A percentile compares a stretch with the other conserved stretches of the same genome.
phyloP scores from a whole-genome alignment of 768 basidiomycete species.

The Polyporus arcularius region DNA sequence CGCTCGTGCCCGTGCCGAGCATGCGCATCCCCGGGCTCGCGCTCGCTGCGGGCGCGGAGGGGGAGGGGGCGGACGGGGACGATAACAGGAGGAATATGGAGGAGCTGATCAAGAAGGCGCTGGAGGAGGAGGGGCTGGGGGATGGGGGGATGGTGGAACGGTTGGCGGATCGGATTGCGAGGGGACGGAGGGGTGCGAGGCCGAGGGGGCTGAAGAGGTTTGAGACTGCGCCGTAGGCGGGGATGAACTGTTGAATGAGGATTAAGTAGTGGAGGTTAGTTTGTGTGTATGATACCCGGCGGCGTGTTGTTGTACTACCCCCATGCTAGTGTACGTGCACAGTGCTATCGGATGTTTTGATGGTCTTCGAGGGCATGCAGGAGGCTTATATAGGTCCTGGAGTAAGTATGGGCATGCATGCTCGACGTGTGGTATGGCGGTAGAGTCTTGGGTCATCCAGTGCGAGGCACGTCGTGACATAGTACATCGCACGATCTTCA shows the following conservation, averaged over 20 bases:
- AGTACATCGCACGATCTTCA: background rate
- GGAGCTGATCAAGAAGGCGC: conserved; percentile 58
- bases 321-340: background rate
- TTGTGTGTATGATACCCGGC: conserved; percentile 5
- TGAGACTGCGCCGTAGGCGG: conserved; percentile 45
- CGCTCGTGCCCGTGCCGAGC: conserved; percentile 61
- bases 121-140: conserved; percentile 52
- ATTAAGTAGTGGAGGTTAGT: background rate
- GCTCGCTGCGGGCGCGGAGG: conserved; percentile 16
- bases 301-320: background rate
- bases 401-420: no score
- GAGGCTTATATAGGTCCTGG: background rate
- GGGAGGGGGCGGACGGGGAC: conserved; percentile 41
- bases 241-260: background rate
- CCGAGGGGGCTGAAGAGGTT: conserved; percentile 62
- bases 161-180: conserved; percentile 64
- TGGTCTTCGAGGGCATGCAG: background rate
- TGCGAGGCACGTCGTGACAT: no score
- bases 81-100: conserved; percentile 54
- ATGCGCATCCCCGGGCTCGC: conserved; percentile 46
- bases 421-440: no score
- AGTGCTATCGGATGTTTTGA: background rate
- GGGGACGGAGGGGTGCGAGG: conserved; percentile 47
- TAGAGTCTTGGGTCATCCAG: no score
- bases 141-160: conserved; percentile 57